Conservation (phyloP, 2,329 filamentous ascomycete species). For the Fusarium nurragi region DNA sequence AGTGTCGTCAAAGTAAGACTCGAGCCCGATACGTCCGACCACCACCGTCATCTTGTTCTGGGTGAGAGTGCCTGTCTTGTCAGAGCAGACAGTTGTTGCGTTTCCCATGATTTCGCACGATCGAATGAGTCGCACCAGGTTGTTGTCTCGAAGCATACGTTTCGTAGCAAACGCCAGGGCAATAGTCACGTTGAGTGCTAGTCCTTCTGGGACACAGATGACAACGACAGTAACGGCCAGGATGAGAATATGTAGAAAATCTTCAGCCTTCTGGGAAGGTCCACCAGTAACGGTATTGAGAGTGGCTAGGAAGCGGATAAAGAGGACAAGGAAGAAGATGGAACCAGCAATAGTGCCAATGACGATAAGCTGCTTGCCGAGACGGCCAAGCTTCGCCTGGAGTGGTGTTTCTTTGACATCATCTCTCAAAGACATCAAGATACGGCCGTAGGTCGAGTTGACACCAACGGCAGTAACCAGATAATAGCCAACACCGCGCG, state of each 20-base stretch:
- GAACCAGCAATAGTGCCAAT: constrained; percentile 54
- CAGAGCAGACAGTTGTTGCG: constrained; percentile 70
- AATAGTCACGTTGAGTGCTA: constrained; percentile 69
- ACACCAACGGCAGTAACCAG: constrained; percentile 78
- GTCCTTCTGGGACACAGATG: constrained; percentile 68
- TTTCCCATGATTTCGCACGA: constrained; percentile 73
- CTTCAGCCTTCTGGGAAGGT: constrained; percentile 62
- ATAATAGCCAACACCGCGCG: constrained; percentile 79
- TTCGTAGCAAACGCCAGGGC: constrained; percentile 71
- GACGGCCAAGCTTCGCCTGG: constrained; percentile 78
- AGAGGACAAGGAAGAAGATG: constrained; percentile 54
- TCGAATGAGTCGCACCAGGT: constrained; percentile 66
- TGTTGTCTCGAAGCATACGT: constrained; percentile 71
- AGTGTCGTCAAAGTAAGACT: constrained; percentile 50
- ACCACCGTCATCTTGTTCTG: constrained; percentile 72
- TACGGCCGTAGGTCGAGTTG: constrained; percentile 79
- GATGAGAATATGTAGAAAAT: constrained; percentile 67
- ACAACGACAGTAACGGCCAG: constrained; percentile 68
- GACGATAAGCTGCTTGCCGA: constrained; percentile 77
- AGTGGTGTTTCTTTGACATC: constrained; percentile 81
- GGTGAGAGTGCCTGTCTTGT: constrained; percentile 73
- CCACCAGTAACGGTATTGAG: constrained; percentile 50
- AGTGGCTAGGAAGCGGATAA: constrained; percentile 52
- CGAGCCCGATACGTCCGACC: constrained; percentile 61
- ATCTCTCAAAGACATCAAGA: constrained; percentile 79